phyloP scores from a whole-genome alignment of 257 asterid genomes.

The Nemophila menziesii region DNA sequence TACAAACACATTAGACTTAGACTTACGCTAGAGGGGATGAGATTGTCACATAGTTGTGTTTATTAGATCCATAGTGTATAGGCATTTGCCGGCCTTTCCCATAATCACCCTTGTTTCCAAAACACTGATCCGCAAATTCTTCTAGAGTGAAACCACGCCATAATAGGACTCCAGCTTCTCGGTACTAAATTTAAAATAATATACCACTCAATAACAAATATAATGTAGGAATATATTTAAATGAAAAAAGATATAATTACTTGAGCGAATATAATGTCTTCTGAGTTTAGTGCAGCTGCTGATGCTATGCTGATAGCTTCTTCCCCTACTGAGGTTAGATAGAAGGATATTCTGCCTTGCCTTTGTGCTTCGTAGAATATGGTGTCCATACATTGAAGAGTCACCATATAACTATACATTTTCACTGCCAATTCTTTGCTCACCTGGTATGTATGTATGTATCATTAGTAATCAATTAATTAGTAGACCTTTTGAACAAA shows the following conservation, averaged over 20 bases:
- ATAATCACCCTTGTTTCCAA: slow-evolving; percentile 52
- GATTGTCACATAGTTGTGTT: slow-evolving; percentile 52
- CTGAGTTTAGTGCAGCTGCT: slow-evolving; percentile 67
- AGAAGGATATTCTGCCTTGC: slow-evolving; percentile 75
- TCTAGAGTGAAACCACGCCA: slow-evolving; percentile 91
- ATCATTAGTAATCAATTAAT: too few species aligned
- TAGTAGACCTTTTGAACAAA: too few species aligned
- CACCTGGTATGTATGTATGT: too few species aligned
- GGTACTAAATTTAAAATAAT: slow-evolving; percentile 35
- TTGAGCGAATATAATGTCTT: slow-evolving; percentile 56
- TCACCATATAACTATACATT: too few species aligned
- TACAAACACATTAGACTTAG: too few species aligned
- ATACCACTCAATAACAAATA: background rate
- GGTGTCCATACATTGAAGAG: slow-evolving; percentile 59
- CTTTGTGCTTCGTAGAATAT: too few species aligned
- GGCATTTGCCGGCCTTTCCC: slow-evolving; percentile 99
- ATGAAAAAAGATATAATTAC: slow-evolving; percentile 21
- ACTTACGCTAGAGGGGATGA: slow-evolving; percentile 90
- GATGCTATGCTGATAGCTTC: slow-evolving; percentile 76
- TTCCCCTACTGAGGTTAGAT: slow-evolving; percentile 66
- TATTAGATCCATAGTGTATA: slow-evolving; percentile 65
- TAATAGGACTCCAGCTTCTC: slow-evolving; percentile 77
- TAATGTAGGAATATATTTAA: too few species aligned
- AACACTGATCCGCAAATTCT: slow-evolving; percentile 66
- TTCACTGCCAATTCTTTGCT: too few species aligned